phyloP scores from a whole-genome alignment of 202 grass and related monocot species.

The Zizania palustris region DNA sequence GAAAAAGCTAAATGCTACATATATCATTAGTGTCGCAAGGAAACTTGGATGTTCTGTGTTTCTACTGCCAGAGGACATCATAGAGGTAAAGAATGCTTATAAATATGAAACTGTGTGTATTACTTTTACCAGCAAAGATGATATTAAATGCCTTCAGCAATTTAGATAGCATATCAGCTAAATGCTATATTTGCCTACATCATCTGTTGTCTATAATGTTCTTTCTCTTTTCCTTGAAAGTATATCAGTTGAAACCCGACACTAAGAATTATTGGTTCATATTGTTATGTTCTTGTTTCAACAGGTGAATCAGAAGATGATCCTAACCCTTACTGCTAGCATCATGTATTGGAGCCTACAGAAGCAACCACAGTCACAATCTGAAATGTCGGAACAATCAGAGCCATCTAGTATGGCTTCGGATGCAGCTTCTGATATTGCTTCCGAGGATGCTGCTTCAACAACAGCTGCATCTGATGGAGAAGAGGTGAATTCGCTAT shows the following conservation, averaged over 20 bases:
- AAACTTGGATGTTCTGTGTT: slow-evolving; percentile 97
- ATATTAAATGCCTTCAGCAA: neutral
- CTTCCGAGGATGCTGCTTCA: slow-evolving; percentile 56
- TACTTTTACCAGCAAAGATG: slow-evolving; percentile 1
- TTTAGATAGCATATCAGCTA: neutral
- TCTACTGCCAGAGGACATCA: slow-evolving; percentile 95
- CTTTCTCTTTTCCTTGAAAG: neutral
- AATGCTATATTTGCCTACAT: slow-evolving; percentile 8
- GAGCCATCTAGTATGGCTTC: slow-evolving; percentile 58
- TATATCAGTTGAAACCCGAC: neutral
- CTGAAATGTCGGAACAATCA: slow-evolving; percentile 44
- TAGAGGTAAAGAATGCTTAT: slow-evolving; percentile 65
- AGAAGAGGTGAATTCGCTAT: slow-evolving; percentile 68
- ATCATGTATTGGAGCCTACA: slow-evolving; percentile 96
- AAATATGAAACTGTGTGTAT: neutral
- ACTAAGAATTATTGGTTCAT: neutral
- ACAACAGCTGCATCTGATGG: slow-evolving; percentile 58
- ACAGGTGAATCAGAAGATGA: slow-evolving; percentile 99
- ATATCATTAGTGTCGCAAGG: slow-evolving; percentile 95
- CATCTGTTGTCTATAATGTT: neutral
- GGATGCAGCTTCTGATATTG: slow-evolving; percentile 55
- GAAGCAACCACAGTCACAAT: slow-evolving; percentile 56
- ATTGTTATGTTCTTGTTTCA: slow-evolving; percentile 31
- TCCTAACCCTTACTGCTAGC: slow-evolving; percentile 88
- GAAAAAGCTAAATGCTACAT: slow-evolving; percentile 93